phyloP scores from a whole-genome alignment of 768 basidiomycete species.

The Lactarius akahatsu region DNA sequence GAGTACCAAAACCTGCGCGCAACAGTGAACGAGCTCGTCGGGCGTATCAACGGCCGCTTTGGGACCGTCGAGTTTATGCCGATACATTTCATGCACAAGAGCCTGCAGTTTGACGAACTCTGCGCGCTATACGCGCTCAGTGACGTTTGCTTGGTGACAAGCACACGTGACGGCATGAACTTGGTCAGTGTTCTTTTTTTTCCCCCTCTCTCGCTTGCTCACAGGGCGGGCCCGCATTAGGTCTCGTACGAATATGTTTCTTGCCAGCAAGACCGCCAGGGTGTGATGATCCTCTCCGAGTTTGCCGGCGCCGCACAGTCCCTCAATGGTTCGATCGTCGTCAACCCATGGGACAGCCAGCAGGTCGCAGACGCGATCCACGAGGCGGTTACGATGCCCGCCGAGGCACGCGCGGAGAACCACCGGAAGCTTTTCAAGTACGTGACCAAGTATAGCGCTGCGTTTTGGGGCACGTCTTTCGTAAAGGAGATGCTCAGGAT shows the following conservation, averaged over 20 bases:
- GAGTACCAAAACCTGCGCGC: slow-evolving; percentile 98
- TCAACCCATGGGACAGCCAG: slow-evolving; percentile 99
- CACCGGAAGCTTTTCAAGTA: slow-evolving; percentile 96
- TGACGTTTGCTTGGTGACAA: slow-evolving; percentile 94
- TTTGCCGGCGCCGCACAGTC: slow-evolving; percentile 97
- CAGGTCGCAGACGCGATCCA: slow-evolving; percentile 97
- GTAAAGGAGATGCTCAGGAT: slow-evolving; percentile 80
- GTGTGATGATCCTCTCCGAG: slow-evolving; percentile 97
- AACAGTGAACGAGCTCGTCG: slow-evolving; percentile 96
- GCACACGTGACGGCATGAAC: slow-evolving; percentile 98
- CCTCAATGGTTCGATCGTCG: slow-evolving; percentile 92
- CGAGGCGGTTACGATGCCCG: slow-evolving; percentile 88
- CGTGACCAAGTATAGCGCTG: slow-evolving; percentile 90
- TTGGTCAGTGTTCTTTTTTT: slow-evolving; percentile 57
- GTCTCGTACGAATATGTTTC: slow-evolving; percentile 99
- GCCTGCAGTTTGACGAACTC: slow-evolving; percentile 87
- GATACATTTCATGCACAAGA: slow-evolving; percentile 99
- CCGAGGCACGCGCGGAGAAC: slow-evolving; percentile 82
- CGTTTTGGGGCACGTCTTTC: slow-evolving; percentile 90
- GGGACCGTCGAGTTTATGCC: slow-evolving; percentile 99
- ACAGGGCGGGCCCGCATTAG: slow-evolving; percentile 40
- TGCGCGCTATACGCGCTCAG: slow-evolving; percentile 97
- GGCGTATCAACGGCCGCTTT: slow-evolving; percentile 97
- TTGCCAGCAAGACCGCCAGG: slow-evolving; percentile 88
- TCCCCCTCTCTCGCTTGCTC: slow-evolving; percentile 32